These are phyloP conservation scores for Terfezia boudieri DNA, from an alignment of 495 filamentous ascomycete species.

Conservation along the genomic window DNA sequence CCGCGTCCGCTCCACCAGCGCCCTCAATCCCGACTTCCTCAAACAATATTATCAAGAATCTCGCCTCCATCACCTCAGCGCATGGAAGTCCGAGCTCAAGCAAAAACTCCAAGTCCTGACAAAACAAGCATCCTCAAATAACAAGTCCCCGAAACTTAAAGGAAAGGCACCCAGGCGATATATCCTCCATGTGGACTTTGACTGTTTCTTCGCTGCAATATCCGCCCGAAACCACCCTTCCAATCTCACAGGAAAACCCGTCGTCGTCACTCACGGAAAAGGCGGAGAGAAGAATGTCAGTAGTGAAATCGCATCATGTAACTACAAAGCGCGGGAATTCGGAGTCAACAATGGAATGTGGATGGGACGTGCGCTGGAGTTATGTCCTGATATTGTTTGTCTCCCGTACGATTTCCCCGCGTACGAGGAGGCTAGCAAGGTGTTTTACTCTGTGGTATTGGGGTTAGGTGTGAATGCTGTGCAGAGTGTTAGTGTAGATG, in stretches of 20 bases:
- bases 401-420: conserved; percentile 82
- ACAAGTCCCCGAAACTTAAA: conserved; percentile 18
- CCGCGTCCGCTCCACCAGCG: conserved; percentile 59
- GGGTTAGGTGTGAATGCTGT: conserved; percentile 36
- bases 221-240: conserved; percentile 48
- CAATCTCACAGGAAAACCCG: conserved; percentile 47
- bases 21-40: conserved; percentile 73
- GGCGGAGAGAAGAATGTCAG: conserved; percentile 22
- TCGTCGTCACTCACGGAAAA: conserved; percentile 67
- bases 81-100: conserved; percentile 35
- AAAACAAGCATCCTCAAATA: conserved; percentile 5
- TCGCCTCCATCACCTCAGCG: conserved; percentile 73
- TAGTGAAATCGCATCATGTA: conserved; percentile 81
- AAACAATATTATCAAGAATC: conserved; percentile 88
- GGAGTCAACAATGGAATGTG: conserved; percentile 97
- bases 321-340: conserved; percentile 66
- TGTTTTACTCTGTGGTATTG: conserved; percentile 73
- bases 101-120: conserved; percentile 25
- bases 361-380: conserved; percentile 72
- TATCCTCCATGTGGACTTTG: conserved; percentile 89
- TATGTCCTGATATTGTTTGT: conserved; percentile 67
- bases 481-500: conserved; percentile 92
- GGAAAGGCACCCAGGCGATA: conserved; percentile 43
- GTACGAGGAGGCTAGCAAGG: conserved; percentile 76
- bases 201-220: conserved; percentile 91